These are phyloP conservation scores for Annulohypoxylon stygium DNA, from an alignment of 495 filamentous ascomycete genomes.

Conservation along the genomic window DNA sequence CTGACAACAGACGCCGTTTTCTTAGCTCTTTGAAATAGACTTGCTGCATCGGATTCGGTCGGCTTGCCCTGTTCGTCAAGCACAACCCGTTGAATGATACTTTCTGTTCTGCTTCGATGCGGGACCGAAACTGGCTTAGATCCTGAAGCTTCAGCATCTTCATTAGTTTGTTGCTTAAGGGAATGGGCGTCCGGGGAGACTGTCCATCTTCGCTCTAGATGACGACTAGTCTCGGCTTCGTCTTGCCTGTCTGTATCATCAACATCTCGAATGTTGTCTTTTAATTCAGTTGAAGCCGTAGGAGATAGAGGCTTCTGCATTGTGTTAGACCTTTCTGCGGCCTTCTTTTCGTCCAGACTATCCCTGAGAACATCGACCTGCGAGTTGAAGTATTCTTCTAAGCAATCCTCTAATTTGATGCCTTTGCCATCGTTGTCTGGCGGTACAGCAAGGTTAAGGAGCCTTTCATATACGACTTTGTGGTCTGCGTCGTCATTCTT, in stretches of 20 bases:
- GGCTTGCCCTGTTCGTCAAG: conserved; percentile 53
- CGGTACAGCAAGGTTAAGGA: conserved; percentile 92
- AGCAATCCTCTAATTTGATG: conserved; percentile 86
- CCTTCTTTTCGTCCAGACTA: conserved; percentile 68
- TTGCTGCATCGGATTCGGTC: conserved; percentile 54
- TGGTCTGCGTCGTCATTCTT: conserved; percentile 89
- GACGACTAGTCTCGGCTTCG: conserved; percentile 17
- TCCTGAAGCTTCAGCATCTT: conserved; percentile 36
- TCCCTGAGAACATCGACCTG: conserved; percentile 89
- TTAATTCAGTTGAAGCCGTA: conserved; percentile 33
- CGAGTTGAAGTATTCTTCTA: conserved; percentile 96
- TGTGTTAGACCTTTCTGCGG: conserved; percentile 27
- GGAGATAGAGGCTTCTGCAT: conserved; percentile 15
- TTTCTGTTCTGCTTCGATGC: conserved; percentile 58
- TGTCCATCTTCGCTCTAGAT: conserved; percentile 53
- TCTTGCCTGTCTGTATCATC: conserved; percentile 50
- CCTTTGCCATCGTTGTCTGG: conserved; percentile 69
- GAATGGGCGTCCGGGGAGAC: conserved; percentile 47
- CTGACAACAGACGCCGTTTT: conserved; percentile 71
- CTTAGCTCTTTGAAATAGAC: conserved; percentile 55
- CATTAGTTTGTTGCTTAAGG: conserved; percentile 24
- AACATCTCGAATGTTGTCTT: conserved; percentile 55
- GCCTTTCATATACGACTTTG: conserved; percentile 89
- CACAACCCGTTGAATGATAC: conserved; percentile 64
- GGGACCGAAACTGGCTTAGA: conserved; percentile 45